phyloP scores from a whole-genome alignment of 2,329 filamentous ascomycete species.

The Fusarium sp. region DNA sequence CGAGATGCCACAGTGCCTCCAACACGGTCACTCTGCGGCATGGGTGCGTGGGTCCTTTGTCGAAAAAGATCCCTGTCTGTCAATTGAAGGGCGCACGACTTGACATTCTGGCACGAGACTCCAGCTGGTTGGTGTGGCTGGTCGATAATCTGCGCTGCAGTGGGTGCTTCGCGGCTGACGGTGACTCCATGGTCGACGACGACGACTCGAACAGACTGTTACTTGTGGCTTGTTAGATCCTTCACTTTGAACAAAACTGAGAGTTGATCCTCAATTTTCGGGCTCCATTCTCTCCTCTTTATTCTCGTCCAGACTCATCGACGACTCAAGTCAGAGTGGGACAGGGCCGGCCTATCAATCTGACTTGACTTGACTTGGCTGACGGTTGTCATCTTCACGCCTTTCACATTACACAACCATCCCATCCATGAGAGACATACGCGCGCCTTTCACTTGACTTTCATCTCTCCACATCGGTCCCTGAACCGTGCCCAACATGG shows the following conservation, averaged over 20 bases:
- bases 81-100: constrained; percentile 46
- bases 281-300: constrained; percentile 22
- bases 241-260: constrained; percentile 44
- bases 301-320: constrained; percentile 20
- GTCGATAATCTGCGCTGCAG: constrained; percentile 28
- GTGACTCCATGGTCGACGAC: constrained; percentile 31
- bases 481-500: constrained; percentile 43
- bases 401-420: constrained; percentile 5
- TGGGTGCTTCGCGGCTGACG: constrained; percentile 23
- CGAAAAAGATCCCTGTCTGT: constrained; percentile 40
- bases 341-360: constrained; percentile 6
- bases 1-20: constrained; percentile 31
- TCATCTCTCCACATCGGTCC: constrained; percentile 15
- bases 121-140: constrained; percentile 33
- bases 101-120: constrained; percentile 44
- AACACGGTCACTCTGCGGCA: constrained; percentile 19
- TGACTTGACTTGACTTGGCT: constrained; percentile 11
- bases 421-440: constrained; percentile 14
- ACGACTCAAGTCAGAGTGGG: constrained; percentile 13
- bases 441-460: constrained; percentile 41
- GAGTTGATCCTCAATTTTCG: constrained; percentile 21
- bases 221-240: constrained; percentile 16
- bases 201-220: constrained; percentile 22
- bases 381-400: constrained; percentile 27
- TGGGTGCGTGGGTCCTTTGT: constrained; percentile 28